Evolutionary conservation across 1,139 yeast species (phyloP).

Genomic region (Pichia sp.): DNA sequence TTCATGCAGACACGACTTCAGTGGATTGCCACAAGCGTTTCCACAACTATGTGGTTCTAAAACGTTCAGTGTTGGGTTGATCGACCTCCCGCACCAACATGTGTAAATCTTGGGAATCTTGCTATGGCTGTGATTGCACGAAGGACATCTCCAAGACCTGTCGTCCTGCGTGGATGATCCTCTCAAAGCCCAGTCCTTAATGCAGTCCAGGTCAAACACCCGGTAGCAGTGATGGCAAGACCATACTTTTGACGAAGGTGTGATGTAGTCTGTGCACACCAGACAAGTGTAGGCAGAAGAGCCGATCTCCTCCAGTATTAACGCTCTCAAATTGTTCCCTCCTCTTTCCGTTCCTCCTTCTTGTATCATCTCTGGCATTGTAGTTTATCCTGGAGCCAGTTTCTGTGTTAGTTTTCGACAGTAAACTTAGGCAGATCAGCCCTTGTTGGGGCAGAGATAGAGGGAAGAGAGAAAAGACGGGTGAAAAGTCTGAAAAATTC

Average conservation of each 20-base stretch:
- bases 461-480: not conserved
- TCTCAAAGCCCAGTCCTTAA: slow-evolving; percentile 73
- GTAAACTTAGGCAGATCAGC: too few species aligned
- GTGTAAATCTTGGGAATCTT: slow-evolving; percentile 59
- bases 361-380: not conserved
- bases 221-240: slow-evolving; percentile 69
- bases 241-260: slow-evolving; percentile 65
- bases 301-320: slow-evolving; percentile 48
- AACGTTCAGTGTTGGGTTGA: slow-evolving; percentile 59
- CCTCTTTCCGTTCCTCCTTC: not conserved
- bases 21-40: slow-evolving; percentile 27
- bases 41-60: slow-evolving; percentile 87
- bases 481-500: not conserved
- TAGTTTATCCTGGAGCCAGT: not conserved
- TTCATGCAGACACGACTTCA: slow-evolving; percentile 59
- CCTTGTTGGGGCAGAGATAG: not conserved
- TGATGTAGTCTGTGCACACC: slow-evolving; percentile 81
- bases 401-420: too few species aligned
- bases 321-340: slow-evolving; percentile 12
- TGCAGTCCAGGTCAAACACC: slow-evolving; percentile 78
- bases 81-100: slow-evolving; percentile 87
- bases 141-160: slow-evolving; percentile 81
- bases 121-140: slow-evolving; percentile 59
- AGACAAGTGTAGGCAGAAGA: slow-evolving; percentile 72
- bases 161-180: slow-evolving; percentile 58